These are phyloP conservation scores for Eucalyptus virginea DNA, from an alignment of 345 rosid species.

Conservation along the genomic window DNA sequence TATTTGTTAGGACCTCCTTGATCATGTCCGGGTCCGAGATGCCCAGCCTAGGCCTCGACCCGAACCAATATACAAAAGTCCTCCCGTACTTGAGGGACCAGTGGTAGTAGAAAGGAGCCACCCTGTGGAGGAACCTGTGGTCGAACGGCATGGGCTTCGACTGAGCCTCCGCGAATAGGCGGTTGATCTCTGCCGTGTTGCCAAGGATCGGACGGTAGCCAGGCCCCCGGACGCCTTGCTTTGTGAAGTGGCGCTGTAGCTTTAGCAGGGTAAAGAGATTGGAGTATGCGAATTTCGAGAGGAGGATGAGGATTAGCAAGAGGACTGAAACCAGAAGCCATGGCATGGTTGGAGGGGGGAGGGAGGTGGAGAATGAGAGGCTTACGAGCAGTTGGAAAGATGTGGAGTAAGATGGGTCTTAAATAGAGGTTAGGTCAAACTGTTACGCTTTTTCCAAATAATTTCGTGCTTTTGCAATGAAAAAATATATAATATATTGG, in stretches of 20 bases:
- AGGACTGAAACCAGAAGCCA: conserved; percentile 1
- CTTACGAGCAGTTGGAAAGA: background rate
- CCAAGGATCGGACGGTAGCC: conserved; percentile 47
- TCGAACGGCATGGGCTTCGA: conserved; percentile 22
- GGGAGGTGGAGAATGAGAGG: background rate
- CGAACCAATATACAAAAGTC: conserved; percentile 68
- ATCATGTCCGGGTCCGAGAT: conserved; percentile 45
- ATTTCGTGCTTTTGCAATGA: background rate
- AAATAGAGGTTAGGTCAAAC: background rate
- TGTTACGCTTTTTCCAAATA: background rate
- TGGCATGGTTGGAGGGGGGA: background rate
- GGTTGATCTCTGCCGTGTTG: conserved; percentile 38
- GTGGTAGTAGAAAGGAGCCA: conserved; percentile 33
- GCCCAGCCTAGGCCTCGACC: conserved; percentile 51
- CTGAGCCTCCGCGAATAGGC: conserved; percentile 18
- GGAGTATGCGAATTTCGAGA: conserved; percentile 19
- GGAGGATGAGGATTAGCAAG: background rate
- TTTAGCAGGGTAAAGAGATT: conserved; percentile 40
- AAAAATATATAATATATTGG: background rate
- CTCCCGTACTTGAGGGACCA: conserved; percentile 55
- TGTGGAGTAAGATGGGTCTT: background rate
- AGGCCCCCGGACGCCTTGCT: conserved; percentile 42
- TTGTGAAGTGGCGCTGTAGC: conserved; percentile 43
- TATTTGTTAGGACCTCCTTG: conserved; percentile 35
- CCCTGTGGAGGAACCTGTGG: conserved; percentile 32